phyloP scores from a whole-genome alignment of 192 early-diverging fungal genomes.

The Entomortierella beljakovae region DNA sequence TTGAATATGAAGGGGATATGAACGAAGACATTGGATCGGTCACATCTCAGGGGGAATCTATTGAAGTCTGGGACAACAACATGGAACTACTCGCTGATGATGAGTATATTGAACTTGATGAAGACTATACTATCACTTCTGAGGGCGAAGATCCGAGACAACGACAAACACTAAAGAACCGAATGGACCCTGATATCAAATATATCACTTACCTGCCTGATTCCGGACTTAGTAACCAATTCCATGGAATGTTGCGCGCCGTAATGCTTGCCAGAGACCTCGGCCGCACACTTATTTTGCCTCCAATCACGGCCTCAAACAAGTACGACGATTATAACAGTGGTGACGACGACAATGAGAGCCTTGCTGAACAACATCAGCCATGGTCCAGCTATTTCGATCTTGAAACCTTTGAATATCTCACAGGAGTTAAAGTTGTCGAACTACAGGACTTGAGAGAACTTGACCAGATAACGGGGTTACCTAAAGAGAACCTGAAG shows the following conservation, averaged over 20 bases:
- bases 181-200: slow-evolving; percentile 7
- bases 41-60: slow-evolving; percentile 18
- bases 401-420: slow-evolving; percentile 35
- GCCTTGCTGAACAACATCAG: slow-evolving; percentile 16
- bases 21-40: not conserved
- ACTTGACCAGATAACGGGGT: not conserved
- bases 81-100: slow-evolving; percentile 21
- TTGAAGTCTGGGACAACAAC: slow-evolving; percentile 25
- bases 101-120: slow-evolving; percentile 34
- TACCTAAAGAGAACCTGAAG: slow-evolving; percentile 4
- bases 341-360: not conserved
- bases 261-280: slow-evolving; percentile 34
- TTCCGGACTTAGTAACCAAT: slow-evolving; percentile 28
- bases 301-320: slow-evolving; percentile 20
- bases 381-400: slow-evolving; percentile 47
- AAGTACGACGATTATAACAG: not conserved
- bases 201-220: slow-evolving; percentile 43
- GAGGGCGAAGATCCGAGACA: not conserved
- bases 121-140: slow-evolving; percentile 7
- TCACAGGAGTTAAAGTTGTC: slow-evolving; percentile 30
- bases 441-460: slow-evolving; percentile 26
- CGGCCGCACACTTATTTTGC: slow-evolving; percentile 36
- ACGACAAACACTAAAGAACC: not conserved
- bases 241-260: slow-evolving; percentile 41
- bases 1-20: not conserved